phyloP scores from a whole-genome alignment of 1,139 yeast genomes.

The Candida gigantensis region DNA sequence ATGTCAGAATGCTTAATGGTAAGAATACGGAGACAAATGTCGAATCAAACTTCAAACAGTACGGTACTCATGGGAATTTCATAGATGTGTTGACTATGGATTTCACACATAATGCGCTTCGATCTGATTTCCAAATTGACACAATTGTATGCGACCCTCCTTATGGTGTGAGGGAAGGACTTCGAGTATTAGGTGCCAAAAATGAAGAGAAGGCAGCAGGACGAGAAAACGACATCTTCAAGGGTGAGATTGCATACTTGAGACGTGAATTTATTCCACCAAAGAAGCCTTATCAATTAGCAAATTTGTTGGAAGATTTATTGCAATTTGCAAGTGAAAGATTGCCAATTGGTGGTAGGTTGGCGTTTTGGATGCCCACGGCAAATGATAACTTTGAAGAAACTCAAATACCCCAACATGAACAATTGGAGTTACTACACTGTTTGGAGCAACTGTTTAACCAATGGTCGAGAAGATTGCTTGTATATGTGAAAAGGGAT shows the following conservation, averaged over 20 bases:
- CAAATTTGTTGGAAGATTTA: constrained; percentile 73
- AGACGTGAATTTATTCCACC: constrained; percentile 89
- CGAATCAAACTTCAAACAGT: constrained; percentile 71
- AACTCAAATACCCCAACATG: constrained; percentile 80
- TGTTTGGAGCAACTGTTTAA: constrained; percentile 85
- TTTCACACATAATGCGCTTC: constrained; percentile 85
- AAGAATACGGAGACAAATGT: constrained; percentile 55
- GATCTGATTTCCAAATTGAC: constrained; percentile 64
- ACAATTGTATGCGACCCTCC: constrained; percentile 96
- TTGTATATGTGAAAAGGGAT: constrained; percentile 77
- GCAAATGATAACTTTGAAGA: constrained; percentile 83
- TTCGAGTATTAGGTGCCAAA: constrained; percentile 87
- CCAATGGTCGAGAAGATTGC: constrained; percentile 86
- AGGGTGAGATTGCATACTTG: constrained; percentile 77
- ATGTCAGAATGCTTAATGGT: constrained; percentile 80
- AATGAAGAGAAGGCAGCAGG: constrained; percentile 59
- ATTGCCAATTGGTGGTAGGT: constrained; percentile 71
- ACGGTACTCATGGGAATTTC: constrained; percentile 56
- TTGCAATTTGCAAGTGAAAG: constrained; percentile 70
- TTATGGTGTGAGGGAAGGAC: constrained; percentile 94
- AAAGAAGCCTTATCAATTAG: constrained; percentile 84
- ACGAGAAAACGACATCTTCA: constrained; percentile 66
- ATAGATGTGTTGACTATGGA: constrained; percentile 89
- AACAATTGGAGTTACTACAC: constrained; percentile 66
- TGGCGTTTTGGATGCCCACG: constrained; percentile 98